Evolutionary conservation across 2,329 filamentous ascomycete genomes (phyloP).

Genomic region (Cladosporium sp.): DNA sequence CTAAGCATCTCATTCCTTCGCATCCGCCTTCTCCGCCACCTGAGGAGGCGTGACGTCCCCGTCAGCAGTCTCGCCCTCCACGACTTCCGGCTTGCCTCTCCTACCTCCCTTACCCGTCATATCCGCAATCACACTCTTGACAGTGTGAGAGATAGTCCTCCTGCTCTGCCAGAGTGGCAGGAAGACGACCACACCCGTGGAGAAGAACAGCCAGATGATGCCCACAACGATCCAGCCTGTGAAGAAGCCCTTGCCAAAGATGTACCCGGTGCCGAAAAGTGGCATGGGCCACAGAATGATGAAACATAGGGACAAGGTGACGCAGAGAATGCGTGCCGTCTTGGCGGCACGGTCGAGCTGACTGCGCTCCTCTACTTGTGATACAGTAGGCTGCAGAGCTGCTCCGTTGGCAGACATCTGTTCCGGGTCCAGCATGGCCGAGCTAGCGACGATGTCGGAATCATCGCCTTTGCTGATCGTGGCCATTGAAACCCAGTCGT

Average conservation of each 20-base stretch:
- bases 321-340: conserved; percentile 59
- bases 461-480: conserved; percentile 75
- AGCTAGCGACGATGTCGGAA: conserved; percentile 60
- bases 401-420: conserved; percentile 53
- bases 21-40: conserved; percentile 28
- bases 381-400: conserved; percentile 35
- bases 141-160: conserved; percentile 62
- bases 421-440: conserved; percentile 66
- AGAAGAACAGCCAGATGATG: conserved; percentile 57
- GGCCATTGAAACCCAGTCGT: conserved; percentile 81
- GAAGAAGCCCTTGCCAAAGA: conserved; percentile 81
- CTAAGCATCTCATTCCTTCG: background rate
- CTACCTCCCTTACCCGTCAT: conserved; percentile 43
- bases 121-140: conserved; percentile 63
- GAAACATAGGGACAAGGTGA: conserved; percentile 67
- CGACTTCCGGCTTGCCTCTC: conserved; percentile 26
- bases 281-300: conserved; percentile 90
- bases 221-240: conserved; percentile 48
- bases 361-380: conserved; percentile 41
- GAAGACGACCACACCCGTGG: conserved; percentile 70
- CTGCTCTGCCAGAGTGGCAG: conserved; percentile 82
- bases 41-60: conserved; percentile 21
- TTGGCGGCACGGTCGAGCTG: conserved; percentile 44
- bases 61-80: conserved; percentile 29
- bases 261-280: conserved; percentile 78